Base-by-base conservation (phyloP, 148 eudicot genomes). In the Amaranthus palmeri region DNA sequence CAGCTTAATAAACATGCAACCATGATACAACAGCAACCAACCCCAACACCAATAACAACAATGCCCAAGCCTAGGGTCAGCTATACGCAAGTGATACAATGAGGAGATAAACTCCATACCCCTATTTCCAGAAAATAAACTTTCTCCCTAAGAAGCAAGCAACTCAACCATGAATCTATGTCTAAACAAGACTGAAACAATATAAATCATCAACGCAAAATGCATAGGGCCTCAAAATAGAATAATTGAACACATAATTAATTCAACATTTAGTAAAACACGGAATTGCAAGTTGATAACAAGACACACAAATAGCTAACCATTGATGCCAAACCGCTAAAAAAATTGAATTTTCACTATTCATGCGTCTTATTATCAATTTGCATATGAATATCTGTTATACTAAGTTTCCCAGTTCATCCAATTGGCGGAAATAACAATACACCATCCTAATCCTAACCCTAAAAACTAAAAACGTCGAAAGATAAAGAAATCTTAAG, bases 391-490 rank as follows among this genome's bases (percentile, higher is more conserved):
- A n/a, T n/a, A n/a, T n/a, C n/a, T 25, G 36, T 25, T 25, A 25
- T 25, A 41, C 59, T 3, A 36, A 41, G 41, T 3, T 6, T 5
- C 15, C 13, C 51, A 9, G 44, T 10, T 12, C 67, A 63, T 2
- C 36, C 15, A 63, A 1, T 18, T 60, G 56, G 6, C 11, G 10
- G 4, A 7, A 71, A 47, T 63, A 60, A 13, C 46, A 6, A 17
- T 25, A 80, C 69, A 66, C 18, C 42, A n/a, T 66, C 25, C 42
- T n/a, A 65, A 46, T 6, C 52, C 52, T 47, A 70, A n/a, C 1
- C 10, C 44, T 42, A 15, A 43, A 42, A 8, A 9, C 48, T 61
- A 36, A 49, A 57, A 0, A 5, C 51, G 58, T 14, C 8, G 3
- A 51, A 13, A n/a, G 7, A 60, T 13, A 45, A 3, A 14, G 5